These are phyloP conservation scores for Brettanomyces custersianus DNA, from an alignment of 805 yeast genomes.

Conservation along the genomic window DNA sequence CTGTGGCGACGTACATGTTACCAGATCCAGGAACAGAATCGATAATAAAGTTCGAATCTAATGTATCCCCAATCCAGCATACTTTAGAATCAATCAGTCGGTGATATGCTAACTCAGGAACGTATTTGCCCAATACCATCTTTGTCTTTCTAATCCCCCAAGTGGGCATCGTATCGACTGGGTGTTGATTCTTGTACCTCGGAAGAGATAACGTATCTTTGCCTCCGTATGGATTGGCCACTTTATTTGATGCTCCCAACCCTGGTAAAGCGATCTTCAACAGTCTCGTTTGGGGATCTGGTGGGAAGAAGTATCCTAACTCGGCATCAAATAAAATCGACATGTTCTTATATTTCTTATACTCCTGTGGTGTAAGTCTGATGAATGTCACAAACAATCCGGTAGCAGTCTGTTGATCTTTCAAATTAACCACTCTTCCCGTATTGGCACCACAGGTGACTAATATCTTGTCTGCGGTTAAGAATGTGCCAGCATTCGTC, in stretches of 20 bases:
- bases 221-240: conserved; percentile 13
- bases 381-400: conserved; percentile 33
- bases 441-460: conserved; percentile 32
- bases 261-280: conserved; percentile 26
- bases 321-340: conserved; percentile 37
- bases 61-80: conserved; percentile 31
- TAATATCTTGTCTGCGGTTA: conserved; percentile 26
- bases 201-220: conserved; percentile 19
- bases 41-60: conserved; percentile 29
- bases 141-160: conserved; percentile 19
- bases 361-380: conserved; percentile 28
- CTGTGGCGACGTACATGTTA: conserved; percentile 32
- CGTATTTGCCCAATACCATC: conserved; percentile 19
- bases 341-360: conserved; percentile 24
- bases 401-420: conserved; percentile 27
- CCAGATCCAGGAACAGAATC: conserved; percentile 26
- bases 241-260: conserved; percentile 27
- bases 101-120: conserved; percentile 30
- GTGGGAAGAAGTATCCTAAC: conserved; percentile 38
- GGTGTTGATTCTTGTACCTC: conserved; percentile 23
- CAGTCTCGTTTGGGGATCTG: conserved; percentile 33
- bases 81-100: conserved; percentile 23
- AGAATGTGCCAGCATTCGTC: conserved; percentile 20
- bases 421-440: conserved; percentile 23
- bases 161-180: conserved; percentile 29